Base-by-base conservation (phyloP, 306 rosid species). In the Senna siamea region DNA sequence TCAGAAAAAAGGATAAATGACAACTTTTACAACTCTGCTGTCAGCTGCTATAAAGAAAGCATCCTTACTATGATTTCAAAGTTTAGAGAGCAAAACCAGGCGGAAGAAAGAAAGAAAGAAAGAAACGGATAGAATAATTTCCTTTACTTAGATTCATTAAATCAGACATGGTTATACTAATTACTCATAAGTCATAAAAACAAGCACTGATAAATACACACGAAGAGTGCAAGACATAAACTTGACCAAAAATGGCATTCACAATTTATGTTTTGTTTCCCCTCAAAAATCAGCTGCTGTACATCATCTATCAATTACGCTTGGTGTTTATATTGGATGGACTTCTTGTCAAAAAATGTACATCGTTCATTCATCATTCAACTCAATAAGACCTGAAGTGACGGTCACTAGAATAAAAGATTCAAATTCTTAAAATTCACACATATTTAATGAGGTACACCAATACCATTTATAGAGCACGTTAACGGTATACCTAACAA, bases 241-340 rank as follows among this genome's bases (percentile, higher is more conserved):
- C 50, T 22, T 54, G 52, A 70, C 43, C 7, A 7, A 61, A 19
- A 70, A 69, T 19, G 38, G 32, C 46, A 1, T 50, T 30, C 7
- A 32, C 5, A 23, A 40, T 44, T n/a, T 26, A 14, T 44, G 55
- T 66, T 6, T 65, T 26, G 34, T 14, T 28, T 7, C 47, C 37
- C 43, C 17, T 43, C 46, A 44, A 35, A 55, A n/a, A 55, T 70
- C n/a, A 40, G 38, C 6, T 9, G 40, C 10, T 30, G 6, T 23
- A 15, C 43, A 40, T 30, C 12, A 12, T 32, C 58, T 18, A 73
- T 19, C 69, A 73, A 43, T 19, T n/a, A 41, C 41, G 44, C 17
- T 50, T 48, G 62, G 70, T 22, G 44, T 73, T 12, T 51, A 50
- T 74, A 38, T 40, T 37, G 44, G 40, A 40, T 47, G 44, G 38